Evolutionary conservation across 2,329 filamentous ascomycete species (phyloP), one percentile per base, ranked within the genome.

Genomic region (Fusarium ambrosium): DNA sequence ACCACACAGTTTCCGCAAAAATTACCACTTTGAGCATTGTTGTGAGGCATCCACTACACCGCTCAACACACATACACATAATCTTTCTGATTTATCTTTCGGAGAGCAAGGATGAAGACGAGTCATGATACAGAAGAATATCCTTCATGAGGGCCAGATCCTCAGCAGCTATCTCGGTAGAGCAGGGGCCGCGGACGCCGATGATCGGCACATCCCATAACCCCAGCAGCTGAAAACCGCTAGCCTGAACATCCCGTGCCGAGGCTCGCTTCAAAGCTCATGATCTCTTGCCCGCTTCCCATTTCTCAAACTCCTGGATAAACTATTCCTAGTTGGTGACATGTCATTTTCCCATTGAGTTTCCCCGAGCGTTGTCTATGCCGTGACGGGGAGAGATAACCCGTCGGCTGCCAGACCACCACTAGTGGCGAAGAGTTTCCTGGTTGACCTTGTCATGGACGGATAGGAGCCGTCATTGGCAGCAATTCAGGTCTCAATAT

Each of bases 1-100:
- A 69, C 29, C 62, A 69, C 62, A 34, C 64, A 41, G 16, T 22
- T 75, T 41, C 72, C 72, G 73, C 72, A 75, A 75, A 34, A 75
- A 73, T 75, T 75, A 65, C 73, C 70, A 41, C 43, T 73, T 75
- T 68, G 43, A 70, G 63, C 55, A 66, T 34, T 39, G 24, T 6
- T 14, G 27, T 55, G 18, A 55, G 27, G 48, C 27, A 55, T 55
- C 48, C 20, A 7, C 48, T 20, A 32, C 48, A 55, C 48, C 48
- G 27, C 48, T 32, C 18, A 32, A 32, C 27, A 55, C 18, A 13
- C 48, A 29, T 7, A 51, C 2, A 16, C 22, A 27, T 51, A 29
- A 16, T 27, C 43, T 48, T 14, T 55, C 27, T 55, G 18, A 32
- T 55, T 32, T 29, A 55, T 32, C 18, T 8, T 32, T 6, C 9